phyloP scores from a whole-genome alignment of 2,329 filamentous ascomycete species.

The Endothia cerciana region DNA sequence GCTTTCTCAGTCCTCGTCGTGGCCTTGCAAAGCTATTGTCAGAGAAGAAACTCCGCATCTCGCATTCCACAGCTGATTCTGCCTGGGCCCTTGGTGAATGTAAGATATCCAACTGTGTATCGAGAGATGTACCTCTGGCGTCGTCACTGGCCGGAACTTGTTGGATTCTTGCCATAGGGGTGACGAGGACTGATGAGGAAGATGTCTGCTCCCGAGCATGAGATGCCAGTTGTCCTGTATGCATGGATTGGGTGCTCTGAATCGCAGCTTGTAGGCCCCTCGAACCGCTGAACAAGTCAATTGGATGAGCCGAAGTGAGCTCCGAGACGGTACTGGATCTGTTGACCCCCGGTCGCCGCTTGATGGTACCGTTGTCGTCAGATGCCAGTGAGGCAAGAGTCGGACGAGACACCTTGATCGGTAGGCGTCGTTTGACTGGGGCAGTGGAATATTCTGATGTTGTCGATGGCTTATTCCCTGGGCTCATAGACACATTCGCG shows the following conservation, averaged over 20 bases:
- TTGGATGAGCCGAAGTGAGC: constrained; percentile 14
- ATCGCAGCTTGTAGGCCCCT: not conserved
- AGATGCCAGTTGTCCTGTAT: not conserved
- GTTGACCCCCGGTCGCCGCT: constrained; percentile 23
- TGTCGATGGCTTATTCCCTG: constrained; percentile 9
- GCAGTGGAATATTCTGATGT: constrained; percentile 19
- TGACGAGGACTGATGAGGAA: constrained; percentile 2
- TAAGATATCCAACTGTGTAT: constrained; percentile 20
- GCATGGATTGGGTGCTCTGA: not conserved
- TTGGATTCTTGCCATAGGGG: constrained; percentile 13
- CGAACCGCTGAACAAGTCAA: constrained; percentile 25
- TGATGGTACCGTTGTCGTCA: constrained; percentile 28
- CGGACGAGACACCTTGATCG: constrained; percentile 25
- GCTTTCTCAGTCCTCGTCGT: constrained; percentile 32
- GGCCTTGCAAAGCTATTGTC: constrained; percentile 26
- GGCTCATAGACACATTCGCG: not conserved
- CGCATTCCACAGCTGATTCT: constrained; percentile 13
- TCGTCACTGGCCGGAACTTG: constrained; percentile 9
- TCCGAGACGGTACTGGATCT: constrained; percentile 27
- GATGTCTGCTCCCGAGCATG: not conserved
- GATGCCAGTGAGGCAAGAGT: constrained; percentile 2
- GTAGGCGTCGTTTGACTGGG: constrained; percentile 24
- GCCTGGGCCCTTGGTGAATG: constrained; percentile 9
- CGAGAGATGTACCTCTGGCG: constrained; percentile 22
- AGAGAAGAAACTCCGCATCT: constrained; percentile 31